These are phyloP conservation scores for Strigomonas culicis DNA, from an alignment of 208 protist genomes.

Conservation along the genomic window DNA sequence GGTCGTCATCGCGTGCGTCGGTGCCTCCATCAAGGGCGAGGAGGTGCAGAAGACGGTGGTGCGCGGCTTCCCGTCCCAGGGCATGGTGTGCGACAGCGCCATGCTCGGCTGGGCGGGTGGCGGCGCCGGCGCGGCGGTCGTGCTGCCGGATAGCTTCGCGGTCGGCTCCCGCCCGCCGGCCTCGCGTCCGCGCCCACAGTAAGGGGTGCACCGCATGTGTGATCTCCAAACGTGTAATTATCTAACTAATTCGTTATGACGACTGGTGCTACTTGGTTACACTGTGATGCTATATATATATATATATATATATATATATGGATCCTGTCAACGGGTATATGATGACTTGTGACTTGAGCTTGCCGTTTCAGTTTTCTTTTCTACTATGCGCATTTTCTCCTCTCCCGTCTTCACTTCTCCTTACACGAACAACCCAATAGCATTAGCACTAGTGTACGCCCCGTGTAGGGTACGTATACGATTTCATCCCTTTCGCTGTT, in stretches of 20 bases:
- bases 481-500: too few species aligned
- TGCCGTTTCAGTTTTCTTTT: too few species aligned
- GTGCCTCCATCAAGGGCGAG: conserved; percentile 51
- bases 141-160: conserved; percentile 38
- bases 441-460: too few species aligned
- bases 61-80: conserved; percentile 60
- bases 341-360: too few species aligned
- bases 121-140: conserved; percentile 50
- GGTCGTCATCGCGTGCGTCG: conserved; percentile 68
- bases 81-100: conserved; percentile 75
- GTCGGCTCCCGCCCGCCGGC: conserved; percentile 30
- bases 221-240: conserved; percentile 4
- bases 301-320: too few species aligned
- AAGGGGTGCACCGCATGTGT: not conserved
- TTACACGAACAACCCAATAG: too few species aligned
- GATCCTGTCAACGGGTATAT: too few species aligned
- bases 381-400: too few species aligned
- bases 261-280: not conserved
- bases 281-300: conserved; percentile 1
- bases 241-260: not conserved
- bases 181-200: conserved; percentile 36
- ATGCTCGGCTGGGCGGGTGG: conserved; percentile 84
- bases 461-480: too few species aligned
- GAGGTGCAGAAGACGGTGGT: conserved; percentile 58
- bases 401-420: too few species aligned